Evolutionary conservation across 192 early-diverging fungal species (phyloP).

Genomic region (Backusella sp.): DNA sequence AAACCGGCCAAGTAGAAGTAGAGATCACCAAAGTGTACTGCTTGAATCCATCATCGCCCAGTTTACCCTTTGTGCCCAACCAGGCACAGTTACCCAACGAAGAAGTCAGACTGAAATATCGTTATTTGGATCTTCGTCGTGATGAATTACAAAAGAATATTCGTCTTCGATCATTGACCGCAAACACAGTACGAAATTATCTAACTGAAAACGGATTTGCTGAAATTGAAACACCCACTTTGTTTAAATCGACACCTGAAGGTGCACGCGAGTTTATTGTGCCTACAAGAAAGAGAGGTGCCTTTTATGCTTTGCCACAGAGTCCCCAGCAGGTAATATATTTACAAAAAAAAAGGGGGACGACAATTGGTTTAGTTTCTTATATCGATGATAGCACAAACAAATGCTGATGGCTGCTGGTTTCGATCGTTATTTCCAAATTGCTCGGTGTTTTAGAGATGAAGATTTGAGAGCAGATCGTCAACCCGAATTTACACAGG

Average conservation of each 20-base stretch:
- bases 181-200: constrained; percentile 67
- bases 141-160: constrained; percentile 73
- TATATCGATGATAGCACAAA: constrained; percentile 43
- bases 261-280: constrained; percentile 95
- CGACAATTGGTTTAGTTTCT: not conserved
- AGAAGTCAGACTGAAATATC: constrained; percentile 69
- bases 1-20: constrained; percentile 73
- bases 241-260: constrained; percentile 93
- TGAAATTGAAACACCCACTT: constrained; percentile 90
- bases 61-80: constrained; percentile 60
- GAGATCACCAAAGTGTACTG: constrained; percentile 54
- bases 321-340: constrained; percentile 78
- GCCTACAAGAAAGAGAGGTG: constrained; percentile 71
- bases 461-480: constrained; percentile 85
- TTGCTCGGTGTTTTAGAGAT: constrained; percentile 90
- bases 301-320: constrained; percentile 88
- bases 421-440: constrained; percentile 90
- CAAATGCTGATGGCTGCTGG: constrained; percentile 90
- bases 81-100: constrained; percentile 67
- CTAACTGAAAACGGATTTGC: constrained; percentile 70
- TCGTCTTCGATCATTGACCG: constrained; percentile 62
- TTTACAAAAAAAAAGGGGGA: not conserved
- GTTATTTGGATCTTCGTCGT: constrained; percentile 84
- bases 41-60: constrained; percentile 65
- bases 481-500: constrained; percentile 94